A percentile compares a stretch with the other conserved stretches of the same genome.
phyloP scores from a whole-genome alignment of 208 protist species.

The Leishmania braziliensis region DNA sequence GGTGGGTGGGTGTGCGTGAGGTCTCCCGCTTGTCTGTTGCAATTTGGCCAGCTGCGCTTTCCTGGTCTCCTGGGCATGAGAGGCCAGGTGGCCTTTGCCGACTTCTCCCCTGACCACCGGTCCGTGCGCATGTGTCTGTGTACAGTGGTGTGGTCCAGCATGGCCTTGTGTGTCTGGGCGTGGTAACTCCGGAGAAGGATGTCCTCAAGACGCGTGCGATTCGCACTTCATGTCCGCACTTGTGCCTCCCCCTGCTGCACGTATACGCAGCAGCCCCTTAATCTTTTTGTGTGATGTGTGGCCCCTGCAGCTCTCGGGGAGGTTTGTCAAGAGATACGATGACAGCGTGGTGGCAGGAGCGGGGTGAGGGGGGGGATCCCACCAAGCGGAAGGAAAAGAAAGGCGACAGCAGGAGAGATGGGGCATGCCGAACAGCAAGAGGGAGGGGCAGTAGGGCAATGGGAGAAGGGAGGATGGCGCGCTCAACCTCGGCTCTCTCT shows the following conservation, averaged over 20 bases:
- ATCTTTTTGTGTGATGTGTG: not conserved
- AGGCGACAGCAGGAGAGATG: not conserved
- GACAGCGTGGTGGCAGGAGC: not conserved
- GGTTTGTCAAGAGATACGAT: not conserved
- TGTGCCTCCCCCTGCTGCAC: not conserved
- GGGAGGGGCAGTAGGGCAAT: not conserved
- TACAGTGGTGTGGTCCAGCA: not conserved
- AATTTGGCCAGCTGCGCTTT: not conserved
- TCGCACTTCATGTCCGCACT: not conserved
- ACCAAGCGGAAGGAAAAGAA: conserved; percentile 16
- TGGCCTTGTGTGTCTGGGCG: not conserved
- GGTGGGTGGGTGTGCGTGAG: not conserved
- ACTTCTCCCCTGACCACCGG: not conserved
- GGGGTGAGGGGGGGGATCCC: not conserved
- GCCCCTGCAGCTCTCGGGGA: not conserved
- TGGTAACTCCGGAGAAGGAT: not conserved
- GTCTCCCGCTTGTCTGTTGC: not conserved
- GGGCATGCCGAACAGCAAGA: not conserved
- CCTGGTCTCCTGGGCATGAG: not conserved
- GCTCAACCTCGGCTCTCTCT: not conserved
- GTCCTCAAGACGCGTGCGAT: not conserved
- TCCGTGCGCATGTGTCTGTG: not conserved
- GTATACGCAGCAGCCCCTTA: not conserved
- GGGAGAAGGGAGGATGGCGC: not conserved
- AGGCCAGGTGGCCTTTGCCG: not conserved